Evolutionary conservation across 2,329 filamentous ascomycete species (phyloP).

Genomic region (Ambrosiella cleistominuta): DNA sequence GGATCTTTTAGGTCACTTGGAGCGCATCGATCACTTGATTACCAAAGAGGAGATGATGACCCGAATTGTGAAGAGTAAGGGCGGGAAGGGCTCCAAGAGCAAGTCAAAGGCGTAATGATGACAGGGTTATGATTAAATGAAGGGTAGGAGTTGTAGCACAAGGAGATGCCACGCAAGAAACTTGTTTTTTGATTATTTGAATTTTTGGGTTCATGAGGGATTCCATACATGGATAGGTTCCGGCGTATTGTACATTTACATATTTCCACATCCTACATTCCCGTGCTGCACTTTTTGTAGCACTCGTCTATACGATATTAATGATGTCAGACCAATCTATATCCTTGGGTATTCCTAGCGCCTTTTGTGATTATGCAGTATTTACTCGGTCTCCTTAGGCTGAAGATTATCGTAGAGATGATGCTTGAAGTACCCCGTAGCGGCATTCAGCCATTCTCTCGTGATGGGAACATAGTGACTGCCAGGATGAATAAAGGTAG

Average conservation of each 20-base stretch:
- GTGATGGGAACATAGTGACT: constrained; percentile 78
- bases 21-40: constrained; percentile 92
- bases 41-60: constrained; percentile 99
- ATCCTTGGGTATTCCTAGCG: neutral
- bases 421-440: constrained; percentile 51
- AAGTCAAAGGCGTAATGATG: constrained; percentile 17
- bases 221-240: constrained; percentile 17
- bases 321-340: neutral
- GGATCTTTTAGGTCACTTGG: constrained; percentile 65
- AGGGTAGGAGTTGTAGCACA: neutral
- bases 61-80: constrained; percentile 38
- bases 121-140: neutral
- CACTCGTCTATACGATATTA: constrained; percentile 14
- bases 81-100: constrained; percentile 22
- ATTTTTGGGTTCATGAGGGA: constrained; percentile 16
- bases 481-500: constrained; percentile 57
- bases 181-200: constrained; percentile 5
- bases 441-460: constrained; percentile 61
- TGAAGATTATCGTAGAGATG: constrained; percentile 17
- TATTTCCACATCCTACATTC: constrained; percentile 15
- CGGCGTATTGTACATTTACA: constrained; percentile 21
- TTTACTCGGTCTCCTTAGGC: constrained; percentile 1
- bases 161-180: neutral
- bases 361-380: neutral
- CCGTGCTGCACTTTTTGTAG: constrained; percentile 8